Base-by-base conservation (phyloP, 768 basidiomycete genomes). In the Glaciozyma martinii region DNA sequence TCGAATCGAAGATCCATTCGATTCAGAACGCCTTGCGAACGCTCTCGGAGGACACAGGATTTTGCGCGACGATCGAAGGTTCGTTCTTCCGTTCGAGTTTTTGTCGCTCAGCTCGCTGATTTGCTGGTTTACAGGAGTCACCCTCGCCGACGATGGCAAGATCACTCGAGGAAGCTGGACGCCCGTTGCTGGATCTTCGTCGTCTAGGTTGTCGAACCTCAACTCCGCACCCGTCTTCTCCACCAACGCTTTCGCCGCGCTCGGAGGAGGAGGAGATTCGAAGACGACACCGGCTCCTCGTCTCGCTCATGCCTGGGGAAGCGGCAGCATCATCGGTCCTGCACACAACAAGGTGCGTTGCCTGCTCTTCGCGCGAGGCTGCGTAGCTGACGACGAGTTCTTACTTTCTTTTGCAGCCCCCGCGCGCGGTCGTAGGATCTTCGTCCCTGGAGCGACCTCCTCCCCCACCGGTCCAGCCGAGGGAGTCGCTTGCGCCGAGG, bases 151-250 rank as follows among this genome's bases (percentile, higher is more conserved):
- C 19, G 68, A 66, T 8, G 68, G 68, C 15, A 49, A 62, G 32
- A 60, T 70, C 56, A 53, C 57, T 6, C 62, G 68, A 32, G 62
- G 62, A 3, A 33, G 50, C 19, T 70, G 68, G 68, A 70, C 68
- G 2, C 65, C 68, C 13, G 68, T 66, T 21, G 62, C 62, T 16
- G 27, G 40, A 13, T 12, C 25, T n/a, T 56, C 54, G 30, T 15
- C 47, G 30, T 30, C 47, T 4, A 15, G 21, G 3, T 53, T 50
- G 0, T 50, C 58, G 7, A 15, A 19, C 15, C 33, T 63, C 56
- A 49, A 49, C 50, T 43, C 42, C 2, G 42, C 52, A 15, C 25
- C 32, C 27, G 9, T n/a, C 6, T 3, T 19, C 13, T 61, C 64
- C 25, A 59, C 56, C 1, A 70, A 70, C 52, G 43, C 68, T 27